Evolutionary conservation across 371 early-diverging fungal species (phyloP).

Genomic region (Ordospora colligata): DNA sequence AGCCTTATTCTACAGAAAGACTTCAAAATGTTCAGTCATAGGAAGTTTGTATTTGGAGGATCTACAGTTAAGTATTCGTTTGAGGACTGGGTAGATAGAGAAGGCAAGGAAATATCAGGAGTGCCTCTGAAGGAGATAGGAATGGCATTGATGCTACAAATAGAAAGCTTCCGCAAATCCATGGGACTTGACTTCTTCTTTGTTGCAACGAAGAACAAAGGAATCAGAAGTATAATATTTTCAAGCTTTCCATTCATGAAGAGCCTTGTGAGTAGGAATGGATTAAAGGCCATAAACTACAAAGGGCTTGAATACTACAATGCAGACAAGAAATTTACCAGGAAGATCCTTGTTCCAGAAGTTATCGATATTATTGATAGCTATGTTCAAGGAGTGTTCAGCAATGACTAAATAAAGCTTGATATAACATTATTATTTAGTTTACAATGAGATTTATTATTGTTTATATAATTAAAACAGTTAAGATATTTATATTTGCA

Average conservation of each 20-base stretch:
- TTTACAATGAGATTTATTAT: no score
- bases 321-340: constrained; percentile 22
- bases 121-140: background rate
- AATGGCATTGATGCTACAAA: background rate
- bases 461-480: no score
- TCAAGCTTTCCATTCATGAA: constrained; percentile 34
- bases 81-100: constrained; percentile 51
- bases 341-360: constrained; percentile 45
- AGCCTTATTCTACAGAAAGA: constrained; percentile 50
- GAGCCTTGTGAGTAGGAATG: background rate
- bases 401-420: background rate
- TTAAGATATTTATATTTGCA: no score
- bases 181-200: constrained; percentile 45
- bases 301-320: constrained; percentile 41
- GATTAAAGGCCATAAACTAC: constrained; percentile 27
- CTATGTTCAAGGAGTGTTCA: no score
- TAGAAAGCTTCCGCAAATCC: constrained; percentile 29
- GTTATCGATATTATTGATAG: constrained; percentile 27
- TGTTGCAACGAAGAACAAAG: constrained; percentile 32
- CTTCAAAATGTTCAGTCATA: constrained; percentile 35
- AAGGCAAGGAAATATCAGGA: constrained; percentile 9
- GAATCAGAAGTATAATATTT: constrained; percentile 27
- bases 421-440: background rate
- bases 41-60: constrained; percentile 41
- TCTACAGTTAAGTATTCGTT: constrained; percentile 48